Percentiles rank a stretch among this genome's conserved stretches.
phyloP scores from a whole-genome alignment of 2,329 filamentous ascomycete genomes.

The Chrysosporium keratinophilum region DNA sequence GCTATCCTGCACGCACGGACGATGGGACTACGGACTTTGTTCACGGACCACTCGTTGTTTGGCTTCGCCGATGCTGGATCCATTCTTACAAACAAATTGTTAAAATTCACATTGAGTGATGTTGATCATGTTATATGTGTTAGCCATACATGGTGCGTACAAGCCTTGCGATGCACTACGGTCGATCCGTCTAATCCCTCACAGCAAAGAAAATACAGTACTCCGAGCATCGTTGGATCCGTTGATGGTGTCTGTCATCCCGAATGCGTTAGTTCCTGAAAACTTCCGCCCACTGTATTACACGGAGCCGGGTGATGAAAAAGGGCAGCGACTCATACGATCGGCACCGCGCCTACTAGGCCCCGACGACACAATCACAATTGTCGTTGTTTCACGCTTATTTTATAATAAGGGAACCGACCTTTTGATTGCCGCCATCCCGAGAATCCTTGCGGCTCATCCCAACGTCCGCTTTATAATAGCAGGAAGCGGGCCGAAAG shows the following conservation, averaged over 20 bases:
- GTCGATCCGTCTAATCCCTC: constrained; percentile 14
- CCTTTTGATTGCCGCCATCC: constrained; percentile 89
- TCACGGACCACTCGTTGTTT: constrained; percentile 95
- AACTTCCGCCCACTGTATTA: constrained; percentile 71
- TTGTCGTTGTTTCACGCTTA: constrained; percentile 90
- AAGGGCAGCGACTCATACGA: constrained; percentile 23
- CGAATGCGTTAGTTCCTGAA: constrained; percentile 92
- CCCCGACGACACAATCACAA: constrained; percentile 79
- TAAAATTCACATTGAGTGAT: constrained; percentile 93
- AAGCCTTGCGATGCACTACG: background rate
- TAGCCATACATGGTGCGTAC: constrained; percentile 79
- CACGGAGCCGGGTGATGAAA: constrained; percentile 26
- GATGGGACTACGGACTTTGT: constrained; percentile 91
- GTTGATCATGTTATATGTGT: constrained; percentile 98
- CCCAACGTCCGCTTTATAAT: constrained; percentile 95
- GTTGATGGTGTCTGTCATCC: constrained; percentile 94
- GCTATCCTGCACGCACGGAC: constrained; percentile 89
- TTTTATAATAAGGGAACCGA: constrained; percentile 99
- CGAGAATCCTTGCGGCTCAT: constrained; percentile 77
- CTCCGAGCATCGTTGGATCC: constrained; percentile 88
- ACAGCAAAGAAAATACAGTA: constrained; percentile 96
- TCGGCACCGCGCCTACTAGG: constrained; percentile 56
- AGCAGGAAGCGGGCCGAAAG: constrained; percentile 87
- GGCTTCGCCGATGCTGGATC: constrained; percentile 94
- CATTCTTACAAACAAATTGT: constrained; percentile 90